Conservation (phyloP, 2,329 filamentous ascomycete genomes). For the Ceratocystis papillata region DNA sequence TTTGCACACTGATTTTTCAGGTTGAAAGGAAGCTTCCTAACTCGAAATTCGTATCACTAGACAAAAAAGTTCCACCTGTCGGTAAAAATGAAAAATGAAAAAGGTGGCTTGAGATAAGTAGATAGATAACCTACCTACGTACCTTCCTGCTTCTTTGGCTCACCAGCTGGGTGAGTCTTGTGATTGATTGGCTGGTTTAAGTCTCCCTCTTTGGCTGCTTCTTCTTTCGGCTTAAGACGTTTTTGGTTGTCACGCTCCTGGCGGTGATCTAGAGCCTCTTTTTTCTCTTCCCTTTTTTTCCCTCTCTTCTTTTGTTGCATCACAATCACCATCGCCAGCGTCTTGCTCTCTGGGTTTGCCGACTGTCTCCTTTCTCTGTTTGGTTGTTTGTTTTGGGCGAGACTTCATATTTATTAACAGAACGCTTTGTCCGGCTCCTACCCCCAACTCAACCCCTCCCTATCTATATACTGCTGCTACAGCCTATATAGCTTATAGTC, state of each 20-base stretch:
- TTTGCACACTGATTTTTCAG: not conserved
- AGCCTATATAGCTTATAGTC: not conserved
- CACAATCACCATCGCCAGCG: not conserved
- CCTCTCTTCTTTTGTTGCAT: not conserved
- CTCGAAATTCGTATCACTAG: not conserved
- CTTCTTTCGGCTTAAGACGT: not conserved
- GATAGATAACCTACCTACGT: not conserved
- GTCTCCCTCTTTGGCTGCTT: not conserved
- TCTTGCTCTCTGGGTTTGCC: not conserved
- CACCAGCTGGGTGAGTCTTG: not conserved
- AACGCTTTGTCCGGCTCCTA: not conserved
- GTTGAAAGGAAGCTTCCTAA: constrained; percentile 8
- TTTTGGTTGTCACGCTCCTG: not conserved
- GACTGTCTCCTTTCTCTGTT: not conserved
- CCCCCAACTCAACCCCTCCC: not conserved
- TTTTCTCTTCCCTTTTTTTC: not conserved
- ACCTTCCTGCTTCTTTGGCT: not conserved
- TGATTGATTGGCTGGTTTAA: constrained; percentile 2
- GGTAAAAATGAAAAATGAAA: not conserved
- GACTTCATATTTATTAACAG: not conserved
- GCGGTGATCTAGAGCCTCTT: not conserved
- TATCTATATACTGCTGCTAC: not conserved
- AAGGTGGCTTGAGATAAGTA: not conserved
- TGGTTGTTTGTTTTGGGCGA: not conserved
- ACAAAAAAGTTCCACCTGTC: not conserved